phyloP scores from a whole-genome alignment of 2,329 filamentous ascomycete genomes.

The Colletotrichum coccodes region DNA sequence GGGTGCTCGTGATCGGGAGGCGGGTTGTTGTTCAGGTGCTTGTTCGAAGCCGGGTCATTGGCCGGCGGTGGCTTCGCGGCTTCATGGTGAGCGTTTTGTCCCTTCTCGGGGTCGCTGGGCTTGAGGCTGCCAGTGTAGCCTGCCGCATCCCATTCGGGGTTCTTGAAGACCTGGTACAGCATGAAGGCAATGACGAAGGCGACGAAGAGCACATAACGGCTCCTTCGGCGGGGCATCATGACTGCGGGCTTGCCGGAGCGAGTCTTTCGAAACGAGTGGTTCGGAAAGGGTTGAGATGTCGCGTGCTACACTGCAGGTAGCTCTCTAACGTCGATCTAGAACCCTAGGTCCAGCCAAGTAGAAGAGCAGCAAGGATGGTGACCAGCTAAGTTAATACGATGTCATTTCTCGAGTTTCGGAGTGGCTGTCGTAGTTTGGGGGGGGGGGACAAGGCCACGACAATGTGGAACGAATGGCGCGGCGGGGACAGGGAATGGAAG shows the following conservation, averaged over 20 bases:
- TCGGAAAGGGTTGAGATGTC: not conserved
- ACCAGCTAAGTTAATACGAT: constrained; percentile 5
- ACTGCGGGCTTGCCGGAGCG: constrained; percentile 14
- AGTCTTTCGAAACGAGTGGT: not conserved
- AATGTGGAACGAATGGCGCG: not conserved
- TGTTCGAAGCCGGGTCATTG: constrained; percentile 20
- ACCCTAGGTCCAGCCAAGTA: constrained; percentile 9
- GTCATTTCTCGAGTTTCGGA: constrained; percentile 22
- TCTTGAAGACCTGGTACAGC: constrained; percentile 59
- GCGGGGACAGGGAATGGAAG: constrained; percentile 11
- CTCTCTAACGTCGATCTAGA: constrained; percentile 9
- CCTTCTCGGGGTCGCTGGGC: constrained; percentile 24
- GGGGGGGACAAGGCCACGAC: not conserved
- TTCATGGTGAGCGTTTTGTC: constrained; percentile 3
- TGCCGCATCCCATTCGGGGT: constrained; percentile 46
- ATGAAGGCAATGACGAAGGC: constrained; percentile 65
- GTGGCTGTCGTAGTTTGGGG: not conserved
- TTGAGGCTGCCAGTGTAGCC: constrained; percentile 21
- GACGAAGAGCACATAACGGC: constrained; percentile 68
- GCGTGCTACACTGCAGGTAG: constrained; percentile 23
- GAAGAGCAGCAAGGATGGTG: constrained; percentile 9
- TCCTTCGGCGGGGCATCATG: constrained; percentile 69
- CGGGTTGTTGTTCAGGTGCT: constrained; percentile 26
- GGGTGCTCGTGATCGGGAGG: constrained; percentile 29
- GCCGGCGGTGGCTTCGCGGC: constrained; percentile 17